Conservation (phyloP, 2,329 filamentous ascomycete genomes). For the Tothia fuscella region DNA sequence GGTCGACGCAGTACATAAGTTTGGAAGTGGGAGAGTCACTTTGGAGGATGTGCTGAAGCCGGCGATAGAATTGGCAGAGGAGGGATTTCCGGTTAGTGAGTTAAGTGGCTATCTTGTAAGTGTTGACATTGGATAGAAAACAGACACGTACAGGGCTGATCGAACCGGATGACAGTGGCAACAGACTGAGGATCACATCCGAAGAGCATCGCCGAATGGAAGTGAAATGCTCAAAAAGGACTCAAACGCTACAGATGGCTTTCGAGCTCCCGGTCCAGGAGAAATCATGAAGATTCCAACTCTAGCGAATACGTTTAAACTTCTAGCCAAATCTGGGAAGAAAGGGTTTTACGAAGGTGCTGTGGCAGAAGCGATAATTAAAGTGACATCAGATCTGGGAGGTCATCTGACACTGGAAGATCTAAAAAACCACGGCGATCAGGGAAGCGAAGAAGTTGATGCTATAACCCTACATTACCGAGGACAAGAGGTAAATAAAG, state of each 20-base stretch:
- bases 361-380: constrained; percentile 69
- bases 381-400: constrained; percentile 63
- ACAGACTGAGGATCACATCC: constrained; percentile 49
- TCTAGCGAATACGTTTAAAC: constrained; percentile 68
- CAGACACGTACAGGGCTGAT: constrained; percentile 10
- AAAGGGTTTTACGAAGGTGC: constrained; percentile 81
- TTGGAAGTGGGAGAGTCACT: constrained; percentile 75
- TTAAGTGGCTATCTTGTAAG: constrained; percentile 57
- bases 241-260: constrained; percentile 52
- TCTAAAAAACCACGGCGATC: constrained; percentile 60
- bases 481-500: constrained; percentile 47
- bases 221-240: constrained; percentile 80
- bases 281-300: constrained; percentile 83
- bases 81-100: constrained; percentile 83
- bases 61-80: constrained; percentile 74
- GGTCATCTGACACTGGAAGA: constrained; percentile 72
- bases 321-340: constrained; percentile 70
- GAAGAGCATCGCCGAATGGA: constrained; percentile 70
- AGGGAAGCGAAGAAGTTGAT: constrained; percentile 66
- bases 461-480: constrained; percentile 73
- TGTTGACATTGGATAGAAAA: neutral
- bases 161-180: constrained; percentile 76
- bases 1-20: constrained; percentile 77
- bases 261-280: constrained; percentile 62
- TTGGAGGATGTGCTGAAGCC: constrained; percentile 69